phyloP scores from a whole-genome alignment of 306 rosid species.

The Acacia confusa region DNA sequence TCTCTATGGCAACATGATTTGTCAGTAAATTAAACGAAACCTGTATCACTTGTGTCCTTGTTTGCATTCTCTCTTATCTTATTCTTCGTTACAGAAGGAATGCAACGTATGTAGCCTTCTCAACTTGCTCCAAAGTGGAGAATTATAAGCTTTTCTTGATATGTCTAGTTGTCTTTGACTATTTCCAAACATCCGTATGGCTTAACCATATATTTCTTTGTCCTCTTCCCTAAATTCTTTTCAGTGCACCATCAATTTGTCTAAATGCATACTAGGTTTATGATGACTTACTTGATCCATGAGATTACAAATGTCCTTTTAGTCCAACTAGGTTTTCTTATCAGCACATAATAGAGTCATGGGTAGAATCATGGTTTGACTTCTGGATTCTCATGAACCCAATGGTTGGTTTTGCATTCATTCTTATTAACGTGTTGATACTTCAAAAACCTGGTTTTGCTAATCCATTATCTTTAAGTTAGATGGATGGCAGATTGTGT shows the following conservation, averaged over 20 bases:
- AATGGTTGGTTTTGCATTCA: background rate
- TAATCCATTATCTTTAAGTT: background rate
- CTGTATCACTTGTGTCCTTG: background rate
- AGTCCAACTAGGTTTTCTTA: background rate
- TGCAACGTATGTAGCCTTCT: background rate
- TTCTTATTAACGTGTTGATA: background rate
- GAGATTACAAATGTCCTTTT: background rate
- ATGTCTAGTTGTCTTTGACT: background rate
- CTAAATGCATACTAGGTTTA: background rate
- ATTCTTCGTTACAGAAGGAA: background rate
- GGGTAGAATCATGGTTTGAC: background rate
- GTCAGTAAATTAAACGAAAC: background rate
- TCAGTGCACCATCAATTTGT: conserved; percentile 35
- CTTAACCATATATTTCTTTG: background rate
- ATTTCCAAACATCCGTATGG: background rate
- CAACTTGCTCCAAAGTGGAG: background rate
- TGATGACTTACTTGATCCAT: background rate
- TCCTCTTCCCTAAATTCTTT: conserved; percentile 27
- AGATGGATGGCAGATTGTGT: background rate
- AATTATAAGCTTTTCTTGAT: background rate
- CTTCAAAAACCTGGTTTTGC: background rate
- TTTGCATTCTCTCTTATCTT: background rate
- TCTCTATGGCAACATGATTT: background rate
- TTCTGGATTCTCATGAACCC: background rate
- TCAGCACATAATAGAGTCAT: background rate